Evolutionary conservation across 306 rosid species (phyloP), one percentile per base, ranked within the genome.

Genomic region (Cicer arietinum): DNA sequence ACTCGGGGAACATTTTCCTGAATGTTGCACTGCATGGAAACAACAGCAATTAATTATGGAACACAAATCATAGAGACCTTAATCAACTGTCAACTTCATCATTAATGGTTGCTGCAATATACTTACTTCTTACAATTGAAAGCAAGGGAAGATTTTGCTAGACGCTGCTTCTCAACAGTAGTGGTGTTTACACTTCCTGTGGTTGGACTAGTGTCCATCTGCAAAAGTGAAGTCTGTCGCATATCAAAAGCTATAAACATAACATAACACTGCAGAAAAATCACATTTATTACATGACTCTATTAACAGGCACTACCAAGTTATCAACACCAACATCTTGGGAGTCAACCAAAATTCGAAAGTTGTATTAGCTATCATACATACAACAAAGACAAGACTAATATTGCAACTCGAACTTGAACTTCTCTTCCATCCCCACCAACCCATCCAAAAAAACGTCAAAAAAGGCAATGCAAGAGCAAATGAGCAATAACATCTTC

Each of bases 121-220:
- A 88, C 97, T 85, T 89, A 94, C 99, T 92, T 90, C 82, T 88
- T 92, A 63, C 92, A 87, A 58, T 94, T 94, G 89, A 90, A 94
- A 47, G 93, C 84, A 70, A 94, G 93, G 69, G 99, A 94, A 68
- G 90, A 69, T 85, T 92, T 90, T 46, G 99, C 97, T 70, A 94
- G 88, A 53, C 89, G 95, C 80, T 89, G 92, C 92, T 94, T 94
- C 92, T 94, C 97, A 3, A 76, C 81, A 72, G 75, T 81, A 59
- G 97, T 89, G 57, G 96, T 89, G 84, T 79, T 90, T 80, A 94
- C 99, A 74, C 99, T 92, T 61, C 99, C 99, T 8, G 99, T 94
- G 47, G 99, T 94, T 52, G 97, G 99, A 82, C 97, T 94, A 77
- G 71, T 92, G 84, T 94, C 99, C 97, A 92, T 94, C 99, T 94